Evolutionary conservation across 371 early-diverging fungal genomes (phyloP).

Genomic region (Mortierella sp.): DNA sequence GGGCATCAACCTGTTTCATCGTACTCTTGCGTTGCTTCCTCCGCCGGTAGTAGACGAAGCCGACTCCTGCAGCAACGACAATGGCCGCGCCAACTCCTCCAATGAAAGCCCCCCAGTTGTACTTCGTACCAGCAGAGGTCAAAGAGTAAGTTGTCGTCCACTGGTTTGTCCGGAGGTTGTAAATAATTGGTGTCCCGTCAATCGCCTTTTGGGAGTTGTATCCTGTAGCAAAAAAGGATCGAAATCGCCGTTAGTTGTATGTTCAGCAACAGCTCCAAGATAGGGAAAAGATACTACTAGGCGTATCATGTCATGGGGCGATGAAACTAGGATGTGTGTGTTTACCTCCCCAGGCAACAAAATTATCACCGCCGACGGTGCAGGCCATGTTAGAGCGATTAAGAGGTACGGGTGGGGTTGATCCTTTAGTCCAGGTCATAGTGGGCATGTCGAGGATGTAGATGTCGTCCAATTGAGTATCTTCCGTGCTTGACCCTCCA

Average conservation of each 20-base stretch:
- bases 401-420: neutral
- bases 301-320: neutral
- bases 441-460: slow-evolving; percentile 14
- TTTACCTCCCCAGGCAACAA: slow-evolving; percentile 25
- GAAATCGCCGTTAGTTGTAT: neutral
- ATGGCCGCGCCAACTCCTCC: neutral
- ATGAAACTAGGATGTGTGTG: neutral
- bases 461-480: neutral
- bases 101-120: neutral
- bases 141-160: neutral
- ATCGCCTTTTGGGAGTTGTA: neutral
- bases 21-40: neutral
- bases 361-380: slow-evolving; percentile 15
- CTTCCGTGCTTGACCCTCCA: neutral
- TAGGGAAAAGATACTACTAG: neutral
- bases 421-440: slow-evolving; percentile 18
- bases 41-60: neutral
- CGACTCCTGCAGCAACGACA: neutral
- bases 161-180: neutral
- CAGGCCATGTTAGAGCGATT: slow-evolving; percentile 11
- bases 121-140: neutral
- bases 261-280: neutral
- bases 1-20: neutral
- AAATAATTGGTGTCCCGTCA: slow-evolving; percentile 2
- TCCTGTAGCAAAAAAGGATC: no score